Conservation (phyloP, 2,329 filamentous ascomycete genomes). For the Lizonia empirigonia region DNA sequence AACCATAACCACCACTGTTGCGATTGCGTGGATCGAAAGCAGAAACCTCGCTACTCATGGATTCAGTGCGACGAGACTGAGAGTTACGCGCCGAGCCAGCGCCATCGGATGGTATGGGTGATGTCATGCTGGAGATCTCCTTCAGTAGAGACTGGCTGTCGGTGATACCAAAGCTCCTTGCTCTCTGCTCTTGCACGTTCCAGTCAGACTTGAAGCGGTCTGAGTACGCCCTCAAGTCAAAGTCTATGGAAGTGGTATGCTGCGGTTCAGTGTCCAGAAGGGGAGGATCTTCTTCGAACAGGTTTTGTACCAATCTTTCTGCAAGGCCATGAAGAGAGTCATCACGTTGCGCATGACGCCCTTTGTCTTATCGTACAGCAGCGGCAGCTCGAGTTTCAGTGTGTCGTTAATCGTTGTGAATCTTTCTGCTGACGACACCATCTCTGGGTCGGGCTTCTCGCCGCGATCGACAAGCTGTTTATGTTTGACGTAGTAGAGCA, state of each 20-base stretch:
- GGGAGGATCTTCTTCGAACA: constrained; percentile 83
- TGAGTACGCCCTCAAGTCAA: constrained; percentile 74
- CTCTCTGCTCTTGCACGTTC: constrained; percentile 69
- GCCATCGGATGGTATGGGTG: constrained; percentile 55
- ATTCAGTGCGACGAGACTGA: constrained; percentile 52
- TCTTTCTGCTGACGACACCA: constrained; percentile 81
- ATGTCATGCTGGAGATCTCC: constrained; percentile 64
- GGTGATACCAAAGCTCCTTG: constrained; percentile 77
- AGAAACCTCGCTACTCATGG: constrained; percentile 48
- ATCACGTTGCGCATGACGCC: constrained; percentile 83
- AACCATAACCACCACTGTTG: constrained; percentile 67
- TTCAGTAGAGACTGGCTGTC: constrained; percentile 62
- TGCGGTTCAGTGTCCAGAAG: constrained; percentile 65
- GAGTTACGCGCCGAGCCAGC: constrained; percentile 50
- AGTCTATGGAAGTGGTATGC: constrained; percentile 58
- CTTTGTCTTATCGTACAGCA: constrained; percentile 79
- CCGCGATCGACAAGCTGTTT: constrained; percentile 77
- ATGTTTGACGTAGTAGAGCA: constrained; percentile 84
- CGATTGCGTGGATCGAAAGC: constrained; percentile 53
- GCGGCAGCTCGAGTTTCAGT: constrained; percentile 88
- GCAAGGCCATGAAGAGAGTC: constrained; percentile 81
- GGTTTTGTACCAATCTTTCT: constrained; percentile 79
- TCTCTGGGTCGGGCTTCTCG: constrained; percentile 86
- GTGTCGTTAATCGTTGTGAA: constrained; percentile 92
- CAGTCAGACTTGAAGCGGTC: constrained; percentile 80